Evolutionary conservation across 768 basidiomycete species (phyloP).

Genomic region (Lanmaoa pseudosensibilis): DNA sequence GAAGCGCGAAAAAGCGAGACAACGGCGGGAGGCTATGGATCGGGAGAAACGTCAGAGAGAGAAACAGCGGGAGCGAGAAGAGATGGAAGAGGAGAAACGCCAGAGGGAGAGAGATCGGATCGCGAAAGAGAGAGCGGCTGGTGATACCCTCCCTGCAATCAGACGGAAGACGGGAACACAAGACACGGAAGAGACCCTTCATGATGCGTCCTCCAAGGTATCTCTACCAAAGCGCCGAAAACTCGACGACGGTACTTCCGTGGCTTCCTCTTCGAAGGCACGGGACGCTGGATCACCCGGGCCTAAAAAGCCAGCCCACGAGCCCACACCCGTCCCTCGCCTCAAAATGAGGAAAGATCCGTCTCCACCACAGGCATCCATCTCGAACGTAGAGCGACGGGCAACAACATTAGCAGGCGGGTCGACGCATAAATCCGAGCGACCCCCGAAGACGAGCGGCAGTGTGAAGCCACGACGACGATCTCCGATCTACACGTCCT

Average conservation of each 20-base stretch:
- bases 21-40: slow-evolving; percentile 25
- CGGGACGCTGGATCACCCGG: slow-evolving; percentile 26
- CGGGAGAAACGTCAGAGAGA: slow-evolving; percentile 28
- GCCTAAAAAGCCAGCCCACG: slow-evolving; percentile 40
- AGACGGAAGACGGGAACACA: slow-evolving; percentile 43
- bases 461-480: slow-evolving; percentile 46
- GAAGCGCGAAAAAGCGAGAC: slow-evolving; percentile 22
- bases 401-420: background rate
- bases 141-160: slow-evolving; percentile 10
- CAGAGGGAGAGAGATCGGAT: slow-evolving; percentile 26
- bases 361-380: slow-evolving; percentile 25
- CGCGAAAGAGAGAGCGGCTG: slow-evolving; percentile 22
- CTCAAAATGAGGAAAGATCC: slow-evolving; percentile 41
- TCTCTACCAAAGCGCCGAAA: slow-evolving; percentile 43
- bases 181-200: slow-evolving; percentile 34
- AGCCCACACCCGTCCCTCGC: slow-evolving; percentile 19
- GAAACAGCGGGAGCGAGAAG: slow-evolving; percentile 26
- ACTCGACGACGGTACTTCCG: slow-evolving; percentile 36
- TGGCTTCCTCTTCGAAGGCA: slow-evolving; percentile 15
- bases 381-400: slow-evolving; percentile 15
- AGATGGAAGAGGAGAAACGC: slow-evolving; percentile 21
- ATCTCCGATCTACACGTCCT: slow-evolving; percentile 66
- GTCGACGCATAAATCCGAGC: slow-evolving; percentile 20
- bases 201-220: slow-evolving; percentile 17
- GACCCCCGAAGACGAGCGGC: slow-evolving; percentile 17